Base-by-base conservation (phyloP, 23 red algal species). In the Gracilaria caudata region DNA sequence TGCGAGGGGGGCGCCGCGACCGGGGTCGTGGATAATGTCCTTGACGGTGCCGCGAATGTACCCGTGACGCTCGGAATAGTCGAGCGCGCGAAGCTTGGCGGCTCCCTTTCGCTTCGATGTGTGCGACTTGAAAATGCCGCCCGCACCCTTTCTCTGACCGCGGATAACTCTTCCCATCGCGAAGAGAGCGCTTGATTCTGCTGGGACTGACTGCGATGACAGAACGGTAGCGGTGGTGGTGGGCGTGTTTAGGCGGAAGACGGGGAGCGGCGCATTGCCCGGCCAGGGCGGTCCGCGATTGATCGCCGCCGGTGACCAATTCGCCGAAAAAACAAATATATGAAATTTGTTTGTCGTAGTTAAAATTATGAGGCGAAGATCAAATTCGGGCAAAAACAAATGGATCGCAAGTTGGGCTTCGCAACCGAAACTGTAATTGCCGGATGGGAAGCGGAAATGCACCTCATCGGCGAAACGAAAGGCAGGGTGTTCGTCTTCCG, bases 61-160 rank as follows among this genome's bases (percentile, higher is more conserved):
- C 36, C 97, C 97, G 64, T 99, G 86, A 25, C 97, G 89, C 76
- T 99, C 97, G 11, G 97, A 94, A 64, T 80, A 99, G 64, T 99
- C 97, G 43, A 99, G 79, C 23, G 82, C 63, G 58, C 97, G 92
- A 24, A 99, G 75, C 73, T 90, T 87, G 21, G 93, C 97, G 36
- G 97, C 88, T 25, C 97, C 97, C 51, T 99, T 95, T 61, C 97
- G 33, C 81, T 99, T 99, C 8, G 90, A 80, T 0, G 94, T 92
- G 78, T 95, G 97, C 13, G 97, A 94, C 72, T 94, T 94, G 88
- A 99, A 99, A 35, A 99, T 94, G 80, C 97, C 94, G 29, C 97
- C 97, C 17, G 93, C 93, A 33, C 97, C 97, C 84, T 95, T 95
- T 41, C 97, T 87, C 91, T 99, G 97, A 29, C 92, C 95, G 57